Base-by-base conservation (phyloP, 108 stramenopile genomes). In the Phaeodactylum tricornutum region DNA sequence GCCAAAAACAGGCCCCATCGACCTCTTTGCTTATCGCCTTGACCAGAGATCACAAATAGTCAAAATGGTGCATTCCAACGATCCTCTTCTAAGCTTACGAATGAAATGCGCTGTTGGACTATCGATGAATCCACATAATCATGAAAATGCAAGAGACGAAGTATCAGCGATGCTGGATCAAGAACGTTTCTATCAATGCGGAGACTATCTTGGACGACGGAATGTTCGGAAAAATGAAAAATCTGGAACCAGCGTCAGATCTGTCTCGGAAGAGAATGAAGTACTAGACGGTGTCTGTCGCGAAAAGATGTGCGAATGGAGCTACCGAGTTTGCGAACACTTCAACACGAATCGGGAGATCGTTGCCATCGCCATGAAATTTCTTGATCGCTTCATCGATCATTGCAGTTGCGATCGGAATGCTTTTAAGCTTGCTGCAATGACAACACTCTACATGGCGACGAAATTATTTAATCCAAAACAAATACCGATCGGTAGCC, bases 391-490 rank as follows among this genome's bases (percentile, higher is more conserved):
- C 0, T 70, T 67, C 29, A 46, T 64, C 19, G 61, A 75, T 20
- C 37, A 34, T 29, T 67, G 69, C 42, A 30, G 17, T 36, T 77
- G 75, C 29, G 75, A 77, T 39, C 50, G 67, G 42, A 54, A 47
- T 1, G 64, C 68, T 8, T 77, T 70, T 63, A 77, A 77, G 39
- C 51, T 77, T 9, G 76, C 76, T 5, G 62, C 71, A 47, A 77
- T 77, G 69, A 77, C 76, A 2, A 31, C 61, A 0, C 43, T 77
- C n/a, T 64, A 72, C 62, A 60, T 70, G 55, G 60, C 69, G 1
- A 66, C 64, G 19, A 77, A 77, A 44, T 31, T 77, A 2, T 59
- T 62, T 52, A 59, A 66, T 45, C 36, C 23, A 8, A 19, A 43
- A 15, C 43, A 40, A 41, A 31, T 26, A 24, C 41, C 57, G 19